Evolutionary conservation across 2,329 filamentous ascomycete species (phyloP).

Genomic region (Blastomyces gilchristii): DNA sequence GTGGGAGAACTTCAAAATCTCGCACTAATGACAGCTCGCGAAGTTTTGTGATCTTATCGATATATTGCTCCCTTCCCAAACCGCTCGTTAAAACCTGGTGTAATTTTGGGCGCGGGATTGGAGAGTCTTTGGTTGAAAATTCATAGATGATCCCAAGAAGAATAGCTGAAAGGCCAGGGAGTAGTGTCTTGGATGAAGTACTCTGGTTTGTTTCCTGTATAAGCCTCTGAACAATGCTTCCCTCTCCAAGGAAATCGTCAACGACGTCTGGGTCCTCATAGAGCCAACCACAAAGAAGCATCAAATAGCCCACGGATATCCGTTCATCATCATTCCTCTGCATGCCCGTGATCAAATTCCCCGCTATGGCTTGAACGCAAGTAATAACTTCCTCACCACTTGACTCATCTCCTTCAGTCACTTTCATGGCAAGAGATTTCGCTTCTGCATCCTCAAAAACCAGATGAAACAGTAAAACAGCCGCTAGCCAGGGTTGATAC

Average conservation of each 20-base stretch:
- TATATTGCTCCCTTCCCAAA: constrained; percentile 76
- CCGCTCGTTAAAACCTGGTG: constrained; percentile 66
- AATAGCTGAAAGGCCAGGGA: constrained; percentile 74
- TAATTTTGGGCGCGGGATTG: constrained; percentile 69
- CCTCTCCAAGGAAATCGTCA: constrained; percentile 85
- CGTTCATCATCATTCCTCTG: constrained; percentile 67
- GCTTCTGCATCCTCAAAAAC: constrained; percentile 69
- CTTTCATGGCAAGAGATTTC: constrained; percentile 66
- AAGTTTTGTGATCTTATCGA: constrained; percentile 67
- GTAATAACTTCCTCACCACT: constrained; percentile 92
- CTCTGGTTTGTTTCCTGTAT: constrained; percentile 62
- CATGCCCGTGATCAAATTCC: constrained; percentile 72
- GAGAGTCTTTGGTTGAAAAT: constrained; percentile 94
- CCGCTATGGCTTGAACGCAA: constrained; percentile 76
- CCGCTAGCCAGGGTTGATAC: constrained; percentile 82
- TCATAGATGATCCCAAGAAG: constrained; percentile 86
- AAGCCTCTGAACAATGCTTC: constrained; percentile 79
- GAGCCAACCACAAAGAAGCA: constrained; percentile 79
- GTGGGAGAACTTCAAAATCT: constrained; percentile 79
- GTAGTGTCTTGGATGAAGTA: constrained; percentile 51
- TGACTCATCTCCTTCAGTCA: constrained; percentile 80
- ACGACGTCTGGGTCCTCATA: constrained; percentile 88
- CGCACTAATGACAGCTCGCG: constrained; percentile 68
- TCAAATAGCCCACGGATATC: constrained; percentile 73
- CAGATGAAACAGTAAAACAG: constrained; percentile 75